phyloP scores from a whole-genome alignment of 2,329 filamentous ascomycete genomes.

The Penicillium occitanis region DNA sequence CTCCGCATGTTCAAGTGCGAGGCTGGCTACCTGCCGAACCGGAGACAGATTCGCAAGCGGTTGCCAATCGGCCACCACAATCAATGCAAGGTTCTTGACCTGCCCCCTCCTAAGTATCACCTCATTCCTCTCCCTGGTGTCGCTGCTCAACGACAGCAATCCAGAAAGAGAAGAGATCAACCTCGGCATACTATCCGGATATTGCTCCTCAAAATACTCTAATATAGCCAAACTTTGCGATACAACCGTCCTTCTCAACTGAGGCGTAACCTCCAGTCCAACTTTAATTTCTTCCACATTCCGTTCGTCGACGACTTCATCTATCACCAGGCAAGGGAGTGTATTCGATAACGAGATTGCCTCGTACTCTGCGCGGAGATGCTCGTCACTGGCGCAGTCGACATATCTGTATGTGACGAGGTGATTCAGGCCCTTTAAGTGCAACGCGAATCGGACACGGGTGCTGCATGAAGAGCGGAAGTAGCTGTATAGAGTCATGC shows the following conservation, averaged over 20 bases:
- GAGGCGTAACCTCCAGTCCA: background rate
- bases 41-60: conserved; percentile 5
- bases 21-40: background rate
- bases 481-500: conserved; percentile 9
- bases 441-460: background rate
- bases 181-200: background rate
- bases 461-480: conserved; percentile 10
- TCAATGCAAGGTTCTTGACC: background rate
- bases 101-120: background rate
- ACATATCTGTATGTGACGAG: conserved; percentile 3
- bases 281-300: background rate
- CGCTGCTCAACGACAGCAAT: background rate
- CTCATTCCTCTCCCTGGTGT: background rate
- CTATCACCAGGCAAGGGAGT: background rate
- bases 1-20: background rate
- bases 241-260: background rate
- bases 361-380: conserved; percentile 6
- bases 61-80: conserved; percentile 1
- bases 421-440: conserved; percentile 3
- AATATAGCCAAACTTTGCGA: conserved; percentile 4
- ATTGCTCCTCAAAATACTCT: conserved; percentile 1
- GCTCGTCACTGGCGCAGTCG: background rate
- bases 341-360: conserved; percentile 7
- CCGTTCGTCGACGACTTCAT: background rate
- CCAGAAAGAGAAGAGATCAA: background rate